Conservation (phyloP, 768 basidiomycete genomes). For the Mrakia frigida region DNA sequence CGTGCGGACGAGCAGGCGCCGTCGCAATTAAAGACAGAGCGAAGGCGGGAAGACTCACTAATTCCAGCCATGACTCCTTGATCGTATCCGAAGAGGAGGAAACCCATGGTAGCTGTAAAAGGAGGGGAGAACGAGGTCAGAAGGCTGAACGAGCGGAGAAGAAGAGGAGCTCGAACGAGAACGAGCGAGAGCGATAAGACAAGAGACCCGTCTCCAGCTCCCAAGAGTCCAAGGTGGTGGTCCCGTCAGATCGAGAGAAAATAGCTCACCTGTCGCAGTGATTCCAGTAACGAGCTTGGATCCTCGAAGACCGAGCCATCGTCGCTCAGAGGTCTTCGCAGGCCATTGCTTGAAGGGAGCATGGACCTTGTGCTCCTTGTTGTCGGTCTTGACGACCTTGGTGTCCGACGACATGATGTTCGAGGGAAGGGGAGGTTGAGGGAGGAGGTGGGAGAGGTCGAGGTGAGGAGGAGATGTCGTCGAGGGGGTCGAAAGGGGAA, state of each 20-base stretch:
- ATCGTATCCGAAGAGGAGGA: conserved; percentile 39
- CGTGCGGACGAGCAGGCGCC: not conserved
- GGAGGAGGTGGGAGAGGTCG: not conserved
- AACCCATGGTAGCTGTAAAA: conserved; percentile 25
- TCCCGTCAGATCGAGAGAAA: too few species aligned
- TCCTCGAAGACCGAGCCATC: conserved; percentile 33
- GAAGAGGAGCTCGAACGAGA: too few species aligned
- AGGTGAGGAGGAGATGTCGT: not conserved
- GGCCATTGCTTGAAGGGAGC: not conserved
- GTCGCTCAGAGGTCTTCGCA: conserved; percentile 16
- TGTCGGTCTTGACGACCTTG: not conserved
- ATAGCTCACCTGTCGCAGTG: conserved; percentile 11
- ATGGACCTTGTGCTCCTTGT: not conserved
- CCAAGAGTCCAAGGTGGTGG: too few species aligned
- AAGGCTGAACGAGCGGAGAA: too few species aligned
- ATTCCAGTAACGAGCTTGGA: conserved; percentile 27
- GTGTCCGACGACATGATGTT: not conserved
- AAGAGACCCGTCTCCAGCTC: too few species aligned
- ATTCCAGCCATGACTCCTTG: conserved; percentile 44
- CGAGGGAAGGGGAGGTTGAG: not conserved
- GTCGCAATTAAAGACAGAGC: not conserved
- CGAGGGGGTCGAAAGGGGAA: not conserved
- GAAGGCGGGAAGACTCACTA: too few species aligned
- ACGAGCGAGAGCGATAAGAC: too few species aligned
- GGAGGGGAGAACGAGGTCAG: too few species aligned